A percentile compares a stretch with the other conserved stretches of the same genome.
Conservation (phyloP, 768 basidiomycete species). For the Tulasnella sp. region DNA sequence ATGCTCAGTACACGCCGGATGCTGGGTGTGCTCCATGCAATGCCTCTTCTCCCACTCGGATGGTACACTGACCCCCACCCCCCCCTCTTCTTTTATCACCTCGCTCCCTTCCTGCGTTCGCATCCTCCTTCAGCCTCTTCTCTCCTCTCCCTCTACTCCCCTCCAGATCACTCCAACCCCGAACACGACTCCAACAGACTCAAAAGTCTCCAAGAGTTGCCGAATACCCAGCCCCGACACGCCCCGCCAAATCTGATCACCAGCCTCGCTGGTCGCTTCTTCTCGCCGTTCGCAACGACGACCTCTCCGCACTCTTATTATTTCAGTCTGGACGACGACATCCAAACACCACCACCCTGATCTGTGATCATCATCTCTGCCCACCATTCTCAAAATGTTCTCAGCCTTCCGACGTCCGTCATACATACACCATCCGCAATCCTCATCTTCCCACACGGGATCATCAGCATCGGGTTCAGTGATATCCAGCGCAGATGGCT, state of each 20-base stretch:
- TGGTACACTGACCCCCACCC: not conserved
- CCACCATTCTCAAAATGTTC: constrained; percentile 11
- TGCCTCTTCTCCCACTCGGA: not conserved
- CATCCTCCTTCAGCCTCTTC: not conserved
- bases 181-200: not conserved
- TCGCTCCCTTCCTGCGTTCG: not conserved
- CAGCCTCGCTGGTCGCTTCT: not conserved
- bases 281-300: not conserved
- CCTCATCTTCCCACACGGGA: constrained; percentile 16
- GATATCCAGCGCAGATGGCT: constrained; percentile 11
- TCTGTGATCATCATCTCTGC: not conserved
- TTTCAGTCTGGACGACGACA: constrained; percentile 7
- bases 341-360: not conserved
- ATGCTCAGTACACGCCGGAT: not conserved
- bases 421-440: constrained; percentile 12
- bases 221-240: not conserved
- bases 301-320: constrained; percentile 4
- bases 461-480: constrained; percentile 22
- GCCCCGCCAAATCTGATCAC: not conserved
- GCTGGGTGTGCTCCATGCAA: not conserved
- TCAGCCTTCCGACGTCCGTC: constrained; percentile 21
- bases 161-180: not conserved
- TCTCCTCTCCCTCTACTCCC: not conserved
- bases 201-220: not conserved
- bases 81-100: constrained; percentile 3